Base-by-base conservation (phyloP, 1,139 yeast species). In the Yamadazyma taylorii region DNA sequence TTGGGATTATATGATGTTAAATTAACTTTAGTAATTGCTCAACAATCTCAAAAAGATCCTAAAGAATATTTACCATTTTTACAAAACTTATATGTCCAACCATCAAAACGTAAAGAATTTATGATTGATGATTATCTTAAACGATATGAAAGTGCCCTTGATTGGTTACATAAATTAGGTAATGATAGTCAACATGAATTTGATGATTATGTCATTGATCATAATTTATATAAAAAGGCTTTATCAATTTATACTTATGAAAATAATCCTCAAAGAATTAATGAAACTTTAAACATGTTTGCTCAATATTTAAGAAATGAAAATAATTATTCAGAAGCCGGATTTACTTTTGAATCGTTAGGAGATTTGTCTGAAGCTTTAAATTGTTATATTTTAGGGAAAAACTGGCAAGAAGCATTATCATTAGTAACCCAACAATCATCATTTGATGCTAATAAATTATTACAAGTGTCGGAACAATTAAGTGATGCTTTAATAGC, bases 1-100 rank as follows among this genome's bases (percentile, higher is more conserved):
- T 72, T 92, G 43, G 86, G 95, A 1, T 67, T 86, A 24, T 94
- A 94, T 55, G 86, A 92, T 58, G 81, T 94, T 29, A 81, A 81
- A 42, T 66, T 90, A 48, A 79, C 98, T 0, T 70, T 94, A 41
- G 73, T 78, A 10, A 81, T 94, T 46, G 98, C 98, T 0, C 97
- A 94, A 58, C 92, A 89, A 55, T 89, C 97, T 0, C 97, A 92
- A 60, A 89, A 85, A 73, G 99, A 94, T 64, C 99, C 99, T 19
- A 88, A 90, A 55, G 99, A 94, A 59, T 94, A 92, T 53, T 66
- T 94, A 37, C 97, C 98, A 36, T 94, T 92, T 60, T 70, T 94
- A 48, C 96, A 89, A 53, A 75, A 79, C 38, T 69, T 94, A 39
- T 85, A 87, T 48, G 76, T 77, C 25, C 85, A 84, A 57, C 68